Conservation (phyloP, 257 asterid species). For the Scutellaria baicalensis region DNA sequence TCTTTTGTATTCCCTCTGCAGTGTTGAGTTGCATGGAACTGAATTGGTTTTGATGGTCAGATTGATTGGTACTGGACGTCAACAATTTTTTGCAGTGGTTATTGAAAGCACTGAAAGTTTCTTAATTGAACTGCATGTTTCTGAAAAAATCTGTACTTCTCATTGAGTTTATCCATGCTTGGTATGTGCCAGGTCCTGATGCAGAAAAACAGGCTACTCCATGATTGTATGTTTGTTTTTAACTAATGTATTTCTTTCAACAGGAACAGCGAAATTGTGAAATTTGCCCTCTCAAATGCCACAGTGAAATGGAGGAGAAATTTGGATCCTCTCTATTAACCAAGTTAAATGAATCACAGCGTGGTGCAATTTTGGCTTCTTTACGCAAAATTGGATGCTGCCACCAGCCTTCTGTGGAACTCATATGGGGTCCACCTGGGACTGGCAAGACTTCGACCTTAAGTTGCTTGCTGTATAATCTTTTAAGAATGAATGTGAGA, state of each 20-base stretch:
- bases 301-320: constrained; percentile 1
- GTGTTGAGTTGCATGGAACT: not conserved
- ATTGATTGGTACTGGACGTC: not conserved
- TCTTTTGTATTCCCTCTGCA: not conserved
- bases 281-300: constrained; percentile 1
- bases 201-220: not conserved
- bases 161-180: not conserved
- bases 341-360: constrained; percentile 38
- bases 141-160: not conserved
- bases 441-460: constrained; percentile 53
- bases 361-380: constrained; percentile 29
- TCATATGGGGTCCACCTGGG: constrained; percentile 68
- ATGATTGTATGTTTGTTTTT: not conserved
- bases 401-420: constrained; percentile 24
- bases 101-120: not conserved
- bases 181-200: too few species aligned
- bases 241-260: not conserved
- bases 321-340: constrained; percentile 4
- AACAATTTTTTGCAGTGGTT: not conserved
- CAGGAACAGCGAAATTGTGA: constrained; percentile 25
- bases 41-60: not conserved
- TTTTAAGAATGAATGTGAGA: constrained; percentile 32
- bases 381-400: constrained; percentile 7
- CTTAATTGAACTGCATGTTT: not conserved
- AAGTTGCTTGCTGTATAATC: constrained; percentile 28